Evolutionary conservation across 192 early-diverging fungal genomes (phyloP), one percentile per base, ranked within the genome.

Genomic region (Backusella liffmaniae): DNA sequence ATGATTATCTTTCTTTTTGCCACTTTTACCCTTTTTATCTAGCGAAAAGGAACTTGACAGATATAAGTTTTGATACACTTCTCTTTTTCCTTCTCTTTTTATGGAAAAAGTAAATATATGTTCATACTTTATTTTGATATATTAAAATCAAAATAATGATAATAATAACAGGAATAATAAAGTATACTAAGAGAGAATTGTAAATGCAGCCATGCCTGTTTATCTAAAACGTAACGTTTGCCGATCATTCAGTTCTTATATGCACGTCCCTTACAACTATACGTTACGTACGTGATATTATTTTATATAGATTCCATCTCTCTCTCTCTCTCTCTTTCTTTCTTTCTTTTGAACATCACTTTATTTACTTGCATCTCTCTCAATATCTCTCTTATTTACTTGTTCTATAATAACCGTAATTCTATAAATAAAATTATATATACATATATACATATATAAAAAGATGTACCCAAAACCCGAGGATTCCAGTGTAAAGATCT

Each of bases 261-360:
- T 69, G 67, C 67, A 69, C 67, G 67, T 69, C 67, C 67, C 67
- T 69, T 69, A 36, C 34, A 69, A 41, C 37, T n/a, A 68, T 39
- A 69, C 37, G 37, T 35, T 21, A 41, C 71, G 29, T 53, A 72
- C 21, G 44, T 72, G 30, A 49, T 72, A 51, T 34, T 39, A 39
- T 49, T 72, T 6, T 72, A n/a, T 72, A 9, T 72, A 16, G 49
- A 16, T 35, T 51, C 29, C 41, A 4, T 49, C 29, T 44, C 7
- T 46, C 13, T 26, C 39, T 70, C 23, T 26, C 26, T 71, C n/a
- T 42, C 10, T 23, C 41, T 71, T 44, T 71, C 18, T 42, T n/a
- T 23, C 42, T 71, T 30, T 69, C 67, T 69, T 13, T 69, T n/a
- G 30, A 30, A 41, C 18, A 35, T 69, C 23, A 7, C 37, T 69